Evolutionary conservation across 257 asterid genomes (phyloP).

Genomic region (Lantana camara): DNA sequence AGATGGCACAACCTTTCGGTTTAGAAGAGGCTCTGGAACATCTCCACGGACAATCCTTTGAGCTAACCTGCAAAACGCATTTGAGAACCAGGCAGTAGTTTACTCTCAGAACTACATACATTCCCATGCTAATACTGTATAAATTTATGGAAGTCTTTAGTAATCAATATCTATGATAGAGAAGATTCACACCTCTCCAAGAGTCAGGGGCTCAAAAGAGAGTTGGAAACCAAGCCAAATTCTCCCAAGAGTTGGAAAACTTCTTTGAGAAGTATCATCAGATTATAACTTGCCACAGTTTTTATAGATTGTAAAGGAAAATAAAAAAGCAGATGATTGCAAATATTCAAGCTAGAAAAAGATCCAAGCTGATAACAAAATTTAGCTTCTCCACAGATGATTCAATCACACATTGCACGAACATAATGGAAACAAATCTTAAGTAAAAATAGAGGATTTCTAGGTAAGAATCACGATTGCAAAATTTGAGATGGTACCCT

Average conservation of each 20-base stretch:
- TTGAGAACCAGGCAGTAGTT: too few species aligned
- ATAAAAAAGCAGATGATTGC: not conserved
- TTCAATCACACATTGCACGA: conserved; percentile 3
- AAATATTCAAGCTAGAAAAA: conserved; percentile 9
- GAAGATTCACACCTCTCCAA: too few species aligned
- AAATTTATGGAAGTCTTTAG: too few species aligned
- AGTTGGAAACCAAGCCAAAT: too few species aligned
- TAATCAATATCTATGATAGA: too few species aligned
- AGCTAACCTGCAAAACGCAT: conserved; percentile 70
- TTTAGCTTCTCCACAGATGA: conserved; percentile 14
- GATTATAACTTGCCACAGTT: not conserved
- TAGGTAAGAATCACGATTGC: not conserved
- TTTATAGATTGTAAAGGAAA: not conserved
- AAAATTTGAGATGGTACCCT: conserved; percentile 61
- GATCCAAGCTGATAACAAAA: not conserved
- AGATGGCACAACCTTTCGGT: conserved; percentile 68
- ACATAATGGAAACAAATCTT: conserved; percentile 5
- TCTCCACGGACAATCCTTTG: conserved; percentile 93
- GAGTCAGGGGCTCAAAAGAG: too few species aligned
- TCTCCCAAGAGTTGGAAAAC: too few species aligned
- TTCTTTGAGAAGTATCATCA: too few species aligned
- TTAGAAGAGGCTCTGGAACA: conserved; percentile 90
- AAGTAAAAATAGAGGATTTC: not conserved
- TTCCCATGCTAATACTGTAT: too few species aligned
- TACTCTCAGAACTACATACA: too few species aligned